Evolutionary conservation across 2,329 filamentous ascomycete genomes (phyloP).

Genomic region (Pyrenochaeta sp.): DNA sequence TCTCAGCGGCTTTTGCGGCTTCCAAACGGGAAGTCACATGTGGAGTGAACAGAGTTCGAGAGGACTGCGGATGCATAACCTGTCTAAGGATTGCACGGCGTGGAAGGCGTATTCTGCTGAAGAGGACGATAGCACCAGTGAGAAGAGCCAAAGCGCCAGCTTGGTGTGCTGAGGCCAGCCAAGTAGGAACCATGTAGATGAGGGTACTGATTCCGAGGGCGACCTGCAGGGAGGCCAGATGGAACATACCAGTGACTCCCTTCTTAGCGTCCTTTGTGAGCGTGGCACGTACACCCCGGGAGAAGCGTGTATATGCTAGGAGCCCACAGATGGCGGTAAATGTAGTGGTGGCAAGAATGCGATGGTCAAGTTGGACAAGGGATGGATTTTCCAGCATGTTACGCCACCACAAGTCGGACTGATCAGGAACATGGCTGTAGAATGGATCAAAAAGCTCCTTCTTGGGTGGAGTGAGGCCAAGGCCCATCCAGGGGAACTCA

Average conservation of each 20-base stretch:
- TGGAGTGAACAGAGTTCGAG: constrained; percentile 19
- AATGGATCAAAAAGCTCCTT: constrained; percentile 84
- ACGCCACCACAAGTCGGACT: constrained; percentile 90
- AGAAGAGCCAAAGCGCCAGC: constrained; percentile 86
- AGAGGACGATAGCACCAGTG: constrained; percentile 80
- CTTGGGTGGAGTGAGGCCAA: constrained; percentile 79
- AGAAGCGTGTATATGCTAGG: constrained; percentile 79
- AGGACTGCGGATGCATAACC: constrained; percentile 31
- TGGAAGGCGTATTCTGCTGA: constrained; percentile 59
- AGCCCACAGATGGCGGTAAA: constrained; percentile 82
- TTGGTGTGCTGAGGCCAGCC: constrained; percentile 89
- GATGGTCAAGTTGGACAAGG: constrained; percentile 93
- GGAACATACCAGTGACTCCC: constrained; percentile 80
- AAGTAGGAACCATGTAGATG: constrained; percentile 90
- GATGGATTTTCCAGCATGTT: constrained; percentile 98
- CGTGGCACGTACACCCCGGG: constrained; percentile 66
- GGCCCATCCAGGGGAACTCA: constrained; percentile 95
- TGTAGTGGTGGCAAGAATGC: constrained; percentile 87
- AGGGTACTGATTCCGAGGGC: constrained; percentile 87
- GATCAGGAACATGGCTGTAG: constrained; percentile 81
- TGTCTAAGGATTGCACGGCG: constrained; percentile 40
- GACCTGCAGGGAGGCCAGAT: constrained; percentile 83
- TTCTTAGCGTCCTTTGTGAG: constrained; percentile 69
- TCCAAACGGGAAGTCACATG: constrained; percentile 31
- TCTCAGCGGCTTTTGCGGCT: constrained; percentile 22